A percentile compares a stretch with the other conserved stretches of the same genome.
Evolutionary conservation across 371 early-diverging fungal species (phyloP).

Genomic region (Mortierella polycephala): DNA sequence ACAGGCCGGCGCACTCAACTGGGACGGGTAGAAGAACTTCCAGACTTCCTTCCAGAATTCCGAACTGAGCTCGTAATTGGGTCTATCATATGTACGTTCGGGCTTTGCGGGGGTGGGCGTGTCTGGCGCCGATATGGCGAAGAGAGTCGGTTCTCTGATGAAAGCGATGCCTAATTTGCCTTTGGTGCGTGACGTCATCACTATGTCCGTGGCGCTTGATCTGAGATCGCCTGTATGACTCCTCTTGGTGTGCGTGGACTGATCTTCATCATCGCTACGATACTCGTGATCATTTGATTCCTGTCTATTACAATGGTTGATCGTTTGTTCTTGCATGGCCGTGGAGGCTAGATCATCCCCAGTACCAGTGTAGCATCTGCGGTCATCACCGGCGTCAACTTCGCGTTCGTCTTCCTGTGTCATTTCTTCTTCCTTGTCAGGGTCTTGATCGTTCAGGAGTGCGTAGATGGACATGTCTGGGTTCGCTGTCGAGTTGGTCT

Average conservation of each 20-base stretch:
- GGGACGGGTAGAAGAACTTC: not conserved
- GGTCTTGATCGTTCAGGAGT: not conserved
- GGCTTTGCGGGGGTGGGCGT: not conserved
- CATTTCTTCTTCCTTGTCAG: conserved; percentile 2
- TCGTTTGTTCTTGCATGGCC: too few relatives aligned
- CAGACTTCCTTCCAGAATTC: conserved; percentile 1
- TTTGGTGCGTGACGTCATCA: conserved; percentile 3
- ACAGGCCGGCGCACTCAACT: not conserved
- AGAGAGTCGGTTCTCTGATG: not conserved
- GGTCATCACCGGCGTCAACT: not conserved
- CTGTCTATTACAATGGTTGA: not conserved
- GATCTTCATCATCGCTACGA: not conserved
- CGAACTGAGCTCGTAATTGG: not conserved
- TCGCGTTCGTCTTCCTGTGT: conserved; percentile 6
- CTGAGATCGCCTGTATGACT: conserved; percentile 4
- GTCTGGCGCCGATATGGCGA: too few relatives aligned
- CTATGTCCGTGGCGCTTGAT: conserved; percentile 7
- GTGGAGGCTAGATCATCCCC: not conserved
- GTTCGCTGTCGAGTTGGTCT: not conserved
- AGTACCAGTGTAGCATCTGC: not conserved
- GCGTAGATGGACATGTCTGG: not conserved
- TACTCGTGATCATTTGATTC: not conserved
- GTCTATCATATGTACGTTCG: not conserved
- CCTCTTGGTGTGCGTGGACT: conserved; percentile 4
- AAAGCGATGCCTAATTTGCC: not conserved